Percentiles rank a stretch among this genome's conserved stretches.
Conservation (phyloP, 495 filamentous ascomycete species). For the Cenococcum geophilum region DNA sequence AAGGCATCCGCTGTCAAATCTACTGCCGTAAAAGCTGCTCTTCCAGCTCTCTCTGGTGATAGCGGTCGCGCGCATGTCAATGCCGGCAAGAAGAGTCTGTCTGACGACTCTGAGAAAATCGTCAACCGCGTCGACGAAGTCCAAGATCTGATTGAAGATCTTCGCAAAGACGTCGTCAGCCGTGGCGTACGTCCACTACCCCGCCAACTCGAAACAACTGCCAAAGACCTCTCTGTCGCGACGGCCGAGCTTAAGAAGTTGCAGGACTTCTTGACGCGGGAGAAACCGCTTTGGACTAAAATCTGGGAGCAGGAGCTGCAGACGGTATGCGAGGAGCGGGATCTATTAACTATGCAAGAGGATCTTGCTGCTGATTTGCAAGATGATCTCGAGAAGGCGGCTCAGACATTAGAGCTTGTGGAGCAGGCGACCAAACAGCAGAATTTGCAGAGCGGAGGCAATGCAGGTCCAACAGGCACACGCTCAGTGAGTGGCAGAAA, state of each 20-base stretch:
- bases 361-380: conserved; percentile 85
- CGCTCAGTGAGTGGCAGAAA: conserved; percentile 29
- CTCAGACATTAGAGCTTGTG: conserved; percentile 85
- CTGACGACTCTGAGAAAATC: conserved; percentile 76
- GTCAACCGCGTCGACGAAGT: conserved; percentile 90
- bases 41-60: conserved; percentile 60
- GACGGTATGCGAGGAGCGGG: conserved; percentile 88
- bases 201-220: conserved; percentile 79
- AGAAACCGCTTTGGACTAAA: conserved; percentile 96
- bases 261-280: conserved; percentile 80
- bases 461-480: not conserved
- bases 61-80: conserved; percentile 78
- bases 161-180: conserved; percentile 92
- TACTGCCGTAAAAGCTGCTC: conserved; percentile 58
- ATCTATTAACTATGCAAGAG: conserved; percentile 89
- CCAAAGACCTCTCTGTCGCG: conserved; percentile 75
- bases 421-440: conserved; percentile 97
- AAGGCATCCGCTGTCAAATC: conserved; percentile 77
- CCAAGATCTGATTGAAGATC: conserved; percentile 91
- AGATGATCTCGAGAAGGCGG: conserved; percentile 90
- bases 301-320: conserved; percentile 97
- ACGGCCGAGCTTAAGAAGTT: conserved; percentile 90
- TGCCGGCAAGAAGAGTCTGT: conserved; percentile 75
- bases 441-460: conserved; percentile 54
- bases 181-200: conserved; percentile 89